Conservation (phyloP, 495 filamentous ascomycete species). For the Evernia prunastri region DNA sequence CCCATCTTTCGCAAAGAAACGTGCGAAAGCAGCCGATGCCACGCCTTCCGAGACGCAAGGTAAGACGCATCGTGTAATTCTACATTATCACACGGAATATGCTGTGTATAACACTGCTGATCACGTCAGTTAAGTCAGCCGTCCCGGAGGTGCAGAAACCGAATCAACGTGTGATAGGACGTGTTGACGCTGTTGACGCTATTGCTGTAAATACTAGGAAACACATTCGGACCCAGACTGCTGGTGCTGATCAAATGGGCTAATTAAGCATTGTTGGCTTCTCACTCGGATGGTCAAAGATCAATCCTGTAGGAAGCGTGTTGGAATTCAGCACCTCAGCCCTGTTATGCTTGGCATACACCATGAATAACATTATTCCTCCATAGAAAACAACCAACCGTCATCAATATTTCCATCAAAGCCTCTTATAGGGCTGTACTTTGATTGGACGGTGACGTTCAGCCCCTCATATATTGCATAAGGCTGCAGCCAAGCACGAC, state of each 20-base stretch:
- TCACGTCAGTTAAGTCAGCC: neutral
- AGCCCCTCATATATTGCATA: no score
- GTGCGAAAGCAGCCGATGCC: neutral
- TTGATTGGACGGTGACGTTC: no score
- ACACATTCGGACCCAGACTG: neutral
- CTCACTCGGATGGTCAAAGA: no score
- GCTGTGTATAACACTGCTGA: neutral
- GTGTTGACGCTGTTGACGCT: neutral
- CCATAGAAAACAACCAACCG: no score
- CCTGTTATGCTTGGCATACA: no score
- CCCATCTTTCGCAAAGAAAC: neutral
- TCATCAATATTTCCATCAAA: no score
- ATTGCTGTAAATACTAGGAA: neutral
- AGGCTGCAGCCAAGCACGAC: no score
- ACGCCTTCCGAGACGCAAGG: no score
- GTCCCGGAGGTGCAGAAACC: neutral
- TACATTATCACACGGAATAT: neutral
- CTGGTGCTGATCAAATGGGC: neutral
- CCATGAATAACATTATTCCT: no score
- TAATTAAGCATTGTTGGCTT: neutral
- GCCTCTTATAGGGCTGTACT: no score
- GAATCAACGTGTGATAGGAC: neutral
- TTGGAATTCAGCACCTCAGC: no score
- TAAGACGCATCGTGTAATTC: neutral
- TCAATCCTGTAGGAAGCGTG: no score